These are phyloP conservation scores for Kodamaea restingae DNA, from an alignment of 805 yeast genomes.

Conservation along the genomic window DNA sequence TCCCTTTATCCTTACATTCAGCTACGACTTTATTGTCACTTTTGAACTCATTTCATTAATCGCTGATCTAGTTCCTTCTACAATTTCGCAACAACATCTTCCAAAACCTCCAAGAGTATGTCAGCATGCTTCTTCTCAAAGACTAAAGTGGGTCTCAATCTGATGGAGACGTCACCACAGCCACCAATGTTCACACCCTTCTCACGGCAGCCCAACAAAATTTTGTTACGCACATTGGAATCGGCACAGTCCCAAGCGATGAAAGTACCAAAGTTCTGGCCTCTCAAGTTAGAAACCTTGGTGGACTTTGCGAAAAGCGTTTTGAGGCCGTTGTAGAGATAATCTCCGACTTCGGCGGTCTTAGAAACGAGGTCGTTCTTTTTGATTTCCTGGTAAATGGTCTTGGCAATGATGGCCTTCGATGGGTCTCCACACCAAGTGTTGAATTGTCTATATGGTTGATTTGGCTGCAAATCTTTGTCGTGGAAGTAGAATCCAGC, in stretches of 20 bases:
- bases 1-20: no score
- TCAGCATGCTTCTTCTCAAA: constrained; percentile 62
- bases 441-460: constrained; percentile 67
- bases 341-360: constrained; percentile 51
- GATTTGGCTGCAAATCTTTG: constrained; percentile 53
- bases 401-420: constrained; percentile 58
- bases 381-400: constrained; percentile 52
- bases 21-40: no score
- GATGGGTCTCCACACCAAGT: constrained; percentile 80
- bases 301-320: constrained; percentile 37
- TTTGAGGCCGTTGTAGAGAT: constrained; percentile 44
- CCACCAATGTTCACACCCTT: constrained; percentile 67
- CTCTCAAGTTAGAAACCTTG: constrained; percentile 50
- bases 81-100: constrained; percentile 20
- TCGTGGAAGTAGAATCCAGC: constrained; percentile 69
- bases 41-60: no score
- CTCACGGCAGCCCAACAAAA: constrained; percentile 43
- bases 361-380: constrained; percentile 47
- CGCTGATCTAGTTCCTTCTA: not conserved
- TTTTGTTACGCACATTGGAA: constrained; percentile 41
- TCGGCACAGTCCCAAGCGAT: constrained; percentile 59
- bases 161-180: constrained; percentile 54
- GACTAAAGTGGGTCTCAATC: constrained; percentile 64
- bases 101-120: constrained; percentile 44
- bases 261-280: constrained; percentile 59